These are phyloP conservation scores for Pythium rishiriense DNA, from an alignment of 352 stramenopile genomes.

Conservation along the genomic window DNA sequence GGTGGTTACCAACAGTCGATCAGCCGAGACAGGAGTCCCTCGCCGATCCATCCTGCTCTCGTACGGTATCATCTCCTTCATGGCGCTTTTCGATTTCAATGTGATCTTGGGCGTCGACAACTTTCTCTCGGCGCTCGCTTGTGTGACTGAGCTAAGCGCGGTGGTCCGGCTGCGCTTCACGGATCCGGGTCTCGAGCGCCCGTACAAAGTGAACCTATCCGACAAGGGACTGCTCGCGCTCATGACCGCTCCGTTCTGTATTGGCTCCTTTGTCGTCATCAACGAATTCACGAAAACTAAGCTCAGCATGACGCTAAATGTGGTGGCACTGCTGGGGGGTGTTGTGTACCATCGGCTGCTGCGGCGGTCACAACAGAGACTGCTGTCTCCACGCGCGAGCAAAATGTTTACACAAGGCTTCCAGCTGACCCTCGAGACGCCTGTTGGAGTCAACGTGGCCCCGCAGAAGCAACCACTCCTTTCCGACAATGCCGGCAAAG, in stretches of 20 bases:
- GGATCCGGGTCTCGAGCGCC: conserved; percentile 64
- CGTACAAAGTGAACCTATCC: conserved; percentile 76
- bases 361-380: conserved; percentile 24
- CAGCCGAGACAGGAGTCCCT: conserved; percentile 52
- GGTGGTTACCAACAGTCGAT: conserved; percentile 38
- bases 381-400: conserved; percentile 23
- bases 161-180: conserved; percentile 90
- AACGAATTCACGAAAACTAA: conserved; percentile 69
- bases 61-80: conserved; percentile 85
- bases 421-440: conserved; percentile 16
- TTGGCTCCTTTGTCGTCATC: conserved; percentile 62
- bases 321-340: conserved; percentile 46
- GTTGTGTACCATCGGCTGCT: conserved; percentile 63
- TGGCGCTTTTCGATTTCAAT: conserved; percentile 89
- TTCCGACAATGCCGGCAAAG: conserved; percentile 1
- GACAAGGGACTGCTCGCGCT: conserved; percentile 47
- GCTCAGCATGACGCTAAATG: conserved; percentile 54
- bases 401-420: conserved; percentile 25
- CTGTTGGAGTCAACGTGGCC: conserved; percentile 9
- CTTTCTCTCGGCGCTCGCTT: conserved; percentile 89
- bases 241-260: conserved; percentile 52
- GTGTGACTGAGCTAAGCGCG: conserved; percentile 90
- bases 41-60: conserved; percentile 80
- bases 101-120: conserved; percentile 92
- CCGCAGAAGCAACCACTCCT: conserved; percentile 22